Evolutionary conservation across 345 rosid genomes (phyloP).

Genomic region (Psidium guajava): DNA sequence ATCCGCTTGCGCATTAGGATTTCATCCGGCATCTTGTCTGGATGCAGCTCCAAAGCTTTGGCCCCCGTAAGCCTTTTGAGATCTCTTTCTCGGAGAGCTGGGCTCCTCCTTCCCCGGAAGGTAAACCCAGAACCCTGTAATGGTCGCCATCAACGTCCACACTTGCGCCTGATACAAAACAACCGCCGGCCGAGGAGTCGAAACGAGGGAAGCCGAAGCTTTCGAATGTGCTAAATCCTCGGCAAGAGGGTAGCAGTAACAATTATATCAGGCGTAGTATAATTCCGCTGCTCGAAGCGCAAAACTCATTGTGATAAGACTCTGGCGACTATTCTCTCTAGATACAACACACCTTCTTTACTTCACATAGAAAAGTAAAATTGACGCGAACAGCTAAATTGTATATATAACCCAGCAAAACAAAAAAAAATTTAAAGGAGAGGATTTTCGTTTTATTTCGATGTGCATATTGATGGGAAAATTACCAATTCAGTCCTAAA

Average conservation of each 20-base stretch:
- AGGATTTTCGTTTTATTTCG: background rate
- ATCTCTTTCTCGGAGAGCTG: constrained; percentile 62
- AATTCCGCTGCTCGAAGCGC: no score
- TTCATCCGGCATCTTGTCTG: constrained; percentile 66
- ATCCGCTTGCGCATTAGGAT: constrained; percentile 55
- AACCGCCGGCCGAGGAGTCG: no score
- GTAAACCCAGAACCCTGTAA: constrained; percentile 56
- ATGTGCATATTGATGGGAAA: no score
- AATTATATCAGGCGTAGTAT: no score
- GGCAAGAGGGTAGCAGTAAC: no score
- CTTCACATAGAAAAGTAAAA: no score
- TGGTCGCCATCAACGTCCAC: constrained; percentile 59
- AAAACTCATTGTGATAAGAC: no score
- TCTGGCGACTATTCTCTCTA: no score
- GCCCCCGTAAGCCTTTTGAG: constrained; percentile 54
- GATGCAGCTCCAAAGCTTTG: constrained; percentile 66
- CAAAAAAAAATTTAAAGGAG: background rate
- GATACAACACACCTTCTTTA: no score
- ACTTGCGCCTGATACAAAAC: background rate
- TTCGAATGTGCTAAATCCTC: no score
- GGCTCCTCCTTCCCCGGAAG: constrained; percentile 15
- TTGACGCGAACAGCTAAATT: background rate
- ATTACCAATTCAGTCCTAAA: no score
- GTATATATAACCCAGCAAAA: background rate
- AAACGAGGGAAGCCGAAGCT: no score